phyloP scores from a whole-genome alignment of 1,284 basidiomycete genomes.

The Stereum hirsutum region DNA sequence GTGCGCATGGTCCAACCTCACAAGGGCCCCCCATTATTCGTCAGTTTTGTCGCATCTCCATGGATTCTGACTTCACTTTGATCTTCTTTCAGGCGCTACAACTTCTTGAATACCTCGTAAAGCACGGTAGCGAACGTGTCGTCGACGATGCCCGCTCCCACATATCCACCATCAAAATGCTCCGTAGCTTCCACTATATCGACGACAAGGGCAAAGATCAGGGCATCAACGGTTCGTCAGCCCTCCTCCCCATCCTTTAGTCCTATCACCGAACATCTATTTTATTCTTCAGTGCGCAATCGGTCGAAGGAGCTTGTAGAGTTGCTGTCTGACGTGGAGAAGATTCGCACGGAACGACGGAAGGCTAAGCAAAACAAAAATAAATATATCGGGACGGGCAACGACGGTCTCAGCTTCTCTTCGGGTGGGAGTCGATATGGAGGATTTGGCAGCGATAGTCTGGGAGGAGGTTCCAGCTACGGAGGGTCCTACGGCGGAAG shows the following conservation, averaged over 20 bases:
- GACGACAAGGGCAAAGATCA: conserved; percentile 99
- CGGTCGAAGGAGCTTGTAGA: conserved; percentile 89
- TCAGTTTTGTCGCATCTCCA: no score
- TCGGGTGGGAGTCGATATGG: conserved; percentile 63
- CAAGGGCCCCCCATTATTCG: no score
- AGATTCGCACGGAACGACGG: conserved; percentile 81
- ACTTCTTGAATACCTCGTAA: conserved; percentile 91
- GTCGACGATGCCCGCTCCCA: conserved; percentile 97
- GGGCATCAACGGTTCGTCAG: conserved; percentile 82
- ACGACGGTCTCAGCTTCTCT: conserved; percentile 60
- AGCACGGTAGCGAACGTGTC: conserved; percentile 97
- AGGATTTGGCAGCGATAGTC: conserved; percentile 72
- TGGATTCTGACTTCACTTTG: no score
- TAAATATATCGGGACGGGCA: conserved; percentile 88
- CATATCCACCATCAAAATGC: conserved; percentile 94
- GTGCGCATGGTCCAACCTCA: no score
- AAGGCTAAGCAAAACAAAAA: conserved; percentile 91
- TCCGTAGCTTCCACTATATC: conserved; percentile 96
- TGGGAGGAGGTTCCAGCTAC: conserved; percentile 18
- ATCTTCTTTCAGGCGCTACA: conserved; percentile 62
- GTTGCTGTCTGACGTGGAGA: conserved; percentile 85
- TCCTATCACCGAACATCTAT: not conserved
- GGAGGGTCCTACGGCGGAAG: conserved; percentile 26
- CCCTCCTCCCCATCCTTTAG: not conserved
- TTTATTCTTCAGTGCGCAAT: conserved; percentile 70